Percentiles rank a stretch among this genome's conserved stretches.
These are phyloP conservation scores for Globisporangium spiculum DNA, from an alignment of 352 stramenopile species.

Conservation along the genomic window DNA sequence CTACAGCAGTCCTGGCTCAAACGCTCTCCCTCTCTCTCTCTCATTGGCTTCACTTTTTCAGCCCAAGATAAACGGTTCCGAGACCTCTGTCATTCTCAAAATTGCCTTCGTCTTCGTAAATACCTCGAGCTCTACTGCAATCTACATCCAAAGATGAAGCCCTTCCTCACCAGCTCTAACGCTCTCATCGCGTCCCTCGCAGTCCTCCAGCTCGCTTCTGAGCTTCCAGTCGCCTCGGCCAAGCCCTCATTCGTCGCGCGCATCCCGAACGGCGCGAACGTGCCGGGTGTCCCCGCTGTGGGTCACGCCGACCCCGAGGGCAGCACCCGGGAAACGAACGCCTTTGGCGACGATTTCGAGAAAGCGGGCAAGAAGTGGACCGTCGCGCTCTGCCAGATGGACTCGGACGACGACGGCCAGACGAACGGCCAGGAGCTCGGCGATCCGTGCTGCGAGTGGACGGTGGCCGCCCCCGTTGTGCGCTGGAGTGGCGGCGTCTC, in stretches of 20 bases:
- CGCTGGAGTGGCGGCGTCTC: slow-evolving; percentile 27
- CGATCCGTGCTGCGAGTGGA: slow-evolving; percentile 45
- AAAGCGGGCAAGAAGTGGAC: slow-evolving; percentile 37
- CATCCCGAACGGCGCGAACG: slow-evolving; percentile 43
- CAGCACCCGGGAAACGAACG: slow-evolving; percentile 13
- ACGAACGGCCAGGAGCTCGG: slow-evolving; percentile 62
- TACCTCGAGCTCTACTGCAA: too few relatives aligned
- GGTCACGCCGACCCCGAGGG: slow-evolving; percentile 26
- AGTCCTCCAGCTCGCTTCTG: not conserved
- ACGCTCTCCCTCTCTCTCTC: too few relatives aligned
- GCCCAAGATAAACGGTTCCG: too few relatives aligned
- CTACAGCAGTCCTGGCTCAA: too few relatives aligned
- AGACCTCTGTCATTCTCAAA: not conserved
- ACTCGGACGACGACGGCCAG: slow-evolving; percentile 41
- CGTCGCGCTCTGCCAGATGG: slow-evolving; percentile 24
- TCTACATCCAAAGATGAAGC: too few relatives aligned
- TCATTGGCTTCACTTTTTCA: too few relatives aligned
- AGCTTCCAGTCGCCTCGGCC: not conserved
- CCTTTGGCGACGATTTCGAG: slow-evolving; percentile 38
- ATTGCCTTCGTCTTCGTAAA: not conserved
- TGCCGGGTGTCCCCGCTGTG: slow-evolving; percentile 24
- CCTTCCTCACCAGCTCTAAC: too few relatives aligned
- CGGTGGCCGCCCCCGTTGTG: slow-evolving; percentile 1
- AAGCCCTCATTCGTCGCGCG: slow-evolving; percentile 15
- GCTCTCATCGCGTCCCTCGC: not conserved